These are phyloP conservation scores for Picocystis salinarum DNA, from an alignment of 139 green algal genomes.

Conservation along the genomic window DNA sequence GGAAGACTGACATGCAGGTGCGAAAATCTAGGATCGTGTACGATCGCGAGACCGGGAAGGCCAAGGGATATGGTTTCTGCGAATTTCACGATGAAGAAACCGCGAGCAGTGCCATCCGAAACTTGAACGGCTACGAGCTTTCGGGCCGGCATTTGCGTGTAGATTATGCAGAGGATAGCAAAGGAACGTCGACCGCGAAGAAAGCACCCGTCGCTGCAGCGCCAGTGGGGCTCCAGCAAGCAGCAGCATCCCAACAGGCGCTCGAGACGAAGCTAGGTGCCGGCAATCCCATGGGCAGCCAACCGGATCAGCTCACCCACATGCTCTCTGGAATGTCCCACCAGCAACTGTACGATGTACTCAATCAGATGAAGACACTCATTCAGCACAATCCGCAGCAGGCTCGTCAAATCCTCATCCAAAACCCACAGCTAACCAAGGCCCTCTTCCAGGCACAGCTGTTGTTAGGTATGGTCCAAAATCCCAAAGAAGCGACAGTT, in stretches of 20 bases:
- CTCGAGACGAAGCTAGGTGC: too few species aligned
- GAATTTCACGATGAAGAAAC: constrained; percentile 75
- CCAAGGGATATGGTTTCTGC: constrained; percentile 84
- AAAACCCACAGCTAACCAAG: constrained; percentile 67
- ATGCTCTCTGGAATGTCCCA: constrained; percentile 22
- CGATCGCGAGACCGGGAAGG: constrained; percentile 78
- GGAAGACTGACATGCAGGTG: neutral
- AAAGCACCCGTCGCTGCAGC: neutral
- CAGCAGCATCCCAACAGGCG: too few species aligned
- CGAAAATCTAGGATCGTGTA: constrained; percentile 50
- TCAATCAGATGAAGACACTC: constrained; percentile 34
- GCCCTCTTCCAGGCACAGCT: constrained; percentile 77
- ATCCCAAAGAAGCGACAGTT: too few species aligned
- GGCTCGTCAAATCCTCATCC: constrained; percentile 50
- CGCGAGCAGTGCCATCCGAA: constrained; percentile 66
- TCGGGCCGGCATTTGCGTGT: constrained; percentile 39
- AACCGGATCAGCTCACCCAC: constrained; percentile 10
- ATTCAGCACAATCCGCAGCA: constrained; percentile 15
- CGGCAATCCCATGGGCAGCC: too few species aligned
- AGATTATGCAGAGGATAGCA: constrained; percentile 35
- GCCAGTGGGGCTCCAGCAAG: neutral
- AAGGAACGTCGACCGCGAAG: neutral
- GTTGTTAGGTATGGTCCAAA: constrained; percentile 55
- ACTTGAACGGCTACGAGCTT: constrained; percentile 52
- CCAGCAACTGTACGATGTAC: constrained; percentile 41